Conservation (phyloP, 1,139 yeast genomes). For the Suhomyces anneliseae region DNA sequence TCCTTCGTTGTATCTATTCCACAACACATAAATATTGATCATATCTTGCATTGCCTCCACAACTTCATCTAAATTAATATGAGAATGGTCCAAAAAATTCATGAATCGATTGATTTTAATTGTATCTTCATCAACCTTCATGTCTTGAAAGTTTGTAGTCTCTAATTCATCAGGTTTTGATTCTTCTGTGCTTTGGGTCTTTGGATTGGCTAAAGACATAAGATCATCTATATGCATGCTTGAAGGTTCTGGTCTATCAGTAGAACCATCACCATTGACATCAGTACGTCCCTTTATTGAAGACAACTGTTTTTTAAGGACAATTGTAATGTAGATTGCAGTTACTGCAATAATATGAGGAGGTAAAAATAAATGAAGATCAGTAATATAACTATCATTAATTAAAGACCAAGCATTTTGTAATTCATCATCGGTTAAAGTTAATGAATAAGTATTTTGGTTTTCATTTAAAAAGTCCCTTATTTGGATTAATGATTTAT, state of each 20-base stretch:
- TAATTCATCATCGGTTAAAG: constrained; percentile 63
- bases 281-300: constrained; percentile 17
- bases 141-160: constrained; percentile 25
- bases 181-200: background rate
- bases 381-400: constrained; percentile 88
- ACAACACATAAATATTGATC: constrained; percentile 72
- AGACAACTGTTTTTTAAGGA: constrained; percentile 47
- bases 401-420: constrained; percentile 88
- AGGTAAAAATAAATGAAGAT: constrained; percentile 75
- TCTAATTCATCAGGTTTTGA: constrained; percentile 13
- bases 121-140: constrained; percentile 40
- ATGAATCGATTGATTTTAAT: constrained; percentile 55
- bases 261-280: constrained; percentile 2
- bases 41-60: constrained; percentile 82
- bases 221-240: constrained; percentile 43
- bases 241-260: constrained; percentile 3
- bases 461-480: constrained; percentile 40
- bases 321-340: constrained; percentile 72
- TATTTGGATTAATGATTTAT: constrained; percentile 69
- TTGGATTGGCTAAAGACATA: constrained; percentile 23
- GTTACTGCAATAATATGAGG: constrained; percentile 91
- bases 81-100: constrained; percentile 69
- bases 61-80: constrained; percentile 72
- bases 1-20: constrained; percentile 81
- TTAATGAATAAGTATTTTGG: constrained; percentile 29